Evolutionary conservation across 2,329 filamentous ascomycete genomes (phyloP).

Genomic region (Exophiala oligosperma): DNA sequence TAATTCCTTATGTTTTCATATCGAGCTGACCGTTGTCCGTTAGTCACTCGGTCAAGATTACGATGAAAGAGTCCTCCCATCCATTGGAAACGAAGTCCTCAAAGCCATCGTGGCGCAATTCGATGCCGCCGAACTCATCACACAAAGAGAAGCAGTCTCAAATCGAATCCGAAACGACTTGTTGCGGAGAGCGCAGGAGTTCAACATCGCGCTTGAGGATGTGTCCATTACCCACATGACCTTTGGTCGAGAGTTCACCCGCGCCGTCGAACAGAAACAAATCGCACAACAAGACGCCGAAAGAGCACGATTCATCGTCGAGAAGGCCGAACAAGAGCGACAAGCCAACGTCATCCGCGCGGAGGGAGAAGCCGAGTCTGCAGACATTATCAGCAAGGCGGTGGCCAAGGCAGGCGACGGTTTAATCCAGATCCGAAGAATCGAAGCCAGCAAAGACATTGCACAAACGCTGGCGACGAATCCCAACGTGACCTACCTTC

Average conservation of each 20-base stretch:
- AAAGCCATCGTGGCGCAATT: conserved; percentile 99
- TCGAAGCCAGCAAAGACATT: conserved; percentile 95
- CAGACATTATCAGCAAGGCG: conserved; percentile 91
- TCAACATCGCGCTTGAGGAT: conserved; percentile 98
- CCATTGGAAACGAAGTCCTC: conserved; percentile 98
- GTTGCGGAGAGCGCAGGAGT: conserved; percentile 87
- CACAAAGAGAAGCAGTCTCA: conserved; percentile 94
- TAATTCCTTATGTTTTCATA: neutral
- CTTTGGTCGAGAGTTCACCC: conserved; percentile 97
- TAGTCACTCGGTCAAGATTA: conserved; percentile 97
- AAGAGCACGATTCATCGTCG: conserved; percentile 94
- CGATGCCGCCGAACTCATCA: conserved; percentile 97
- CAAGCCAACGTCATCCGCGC: conserved; percentile 98
- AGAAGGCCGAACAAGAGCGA: conserved; percentile 97
- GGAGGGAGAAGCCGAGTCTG: conserved; percentile 95
- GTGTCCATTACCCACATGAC: conserved; percentile 99
- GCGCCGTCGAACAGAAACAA: conserved; percentile 99
- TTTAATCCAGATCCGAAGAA: conserved; percentile 91
- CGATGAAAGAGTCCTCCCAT: conserved; percentile 96
- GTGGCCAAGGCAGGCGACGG: conserved; percentile 93
- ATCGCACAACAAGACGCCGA: conserved; percentile 99
- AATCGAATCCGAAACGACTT: conserved; percentile 92
- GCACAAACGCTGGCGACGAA: conserved; percentile 85
- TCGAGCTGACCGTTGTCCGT: no score
- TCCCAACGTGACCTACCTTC: conserved; percentile 94